Base-by-base conservation (phyloP, 2,329 filamentous ascomycete species). In the Fusarium pseudograminearum region DNA sequence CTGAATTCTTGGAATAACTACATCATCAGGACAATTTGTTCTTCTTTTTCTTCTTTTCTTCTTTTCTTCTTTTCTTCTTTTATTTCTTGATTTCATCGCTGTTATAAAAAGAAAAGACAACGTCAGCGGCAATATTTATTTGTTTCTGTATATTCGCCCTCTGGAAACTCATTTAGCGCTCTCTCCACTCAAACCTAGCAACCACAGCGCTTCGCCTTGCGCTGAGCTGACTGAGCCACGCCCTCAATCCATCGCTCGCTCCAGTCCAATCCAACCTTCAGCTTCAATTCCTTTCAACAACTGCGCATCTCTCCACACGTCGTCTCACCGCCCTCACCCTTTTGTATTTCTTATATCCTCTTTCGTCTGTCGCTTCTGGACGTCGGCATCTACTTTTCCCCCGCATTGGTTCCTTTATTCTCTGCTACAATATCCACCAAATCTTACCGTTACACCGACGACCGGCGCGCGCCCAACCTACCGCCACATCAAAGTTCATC, bases 221-320 rank as follows among this genome's bases (percentile, higher is more conserved):
- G 50, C 65, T 69, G 65, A 57, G 69, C 65, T 40, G 38, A 61
- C 65, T 69, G 69, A 64, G 69, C 69, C 56, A 70, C 53, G 48
- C 44, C 26, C 18, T 26, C 30, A 61, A 55, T 55, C 62, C 61
- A 65, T 65, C 62, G 62, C 42, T 56, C 26, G 24, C 42, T 46
- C 16, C 44, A 46, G 44, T 45, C 26, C 42, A 28, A 45, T 60
- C 38, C 44, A 63, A 60, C 51, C 50, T 55, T 64, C 50, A 61
- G 51, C 58, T 70, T 57, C 42, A 54, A 54, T 53, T 57, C 50
- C 51, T 64, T 67, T 61, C 62, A 65, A 62, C 65, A 57, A 68
- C 56, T 59, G 53, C 52, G 24, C 66, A 40, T 67, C 66, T 58
- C 45, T 42, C 54, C 51, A 44, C 57, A 47, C 34, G 53, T 46